Conservation (phyloP, 495 filamentous ascomycete species). For the Coniosporium apollinis region DNA sequence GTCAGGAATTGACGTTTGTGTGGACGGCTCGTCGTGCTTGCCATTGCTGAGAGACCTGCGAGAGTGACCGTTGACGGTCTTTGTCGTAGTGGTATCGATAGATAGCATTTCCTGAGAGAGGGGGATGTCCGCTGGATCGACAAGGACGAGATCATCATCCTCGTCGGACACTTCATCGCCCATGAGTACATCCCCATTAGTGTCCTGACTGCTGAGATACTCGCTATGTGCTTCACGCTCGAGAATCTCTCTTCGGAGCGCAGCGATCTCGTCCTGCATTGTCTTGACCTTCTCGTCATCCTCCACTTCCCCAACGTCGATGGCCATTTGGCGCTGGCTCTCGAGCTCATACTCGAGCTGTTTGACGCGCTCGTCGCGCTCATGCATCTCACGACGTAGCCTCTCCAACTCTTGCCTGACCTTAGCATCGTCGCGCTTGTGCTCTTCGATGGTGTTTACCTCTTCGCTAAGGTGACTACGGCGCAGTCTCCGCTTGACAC, state of each 20-base stretch:
- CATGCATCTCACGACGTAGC: slow-evolving; percentile 13
- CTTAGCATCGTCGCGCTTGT: slow-evolving; percentile 12
- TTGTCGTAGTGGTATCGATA: slow-evolving; percentile 3
- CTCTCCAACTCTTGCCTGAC: slow-evolving; percentile 7
- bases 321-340: slow-evolving; percentile 13
- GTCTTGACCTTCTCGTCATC: slow-evolving; percentile 6
- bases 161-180: slow-evolving; percentile 2
- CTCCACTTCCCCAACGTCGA: slow-evolving; percentile 13
- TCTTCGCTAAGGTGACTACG: slow-evolving; percentile 61
- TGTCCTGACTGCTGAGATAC: slow-evolving; percentile 2
- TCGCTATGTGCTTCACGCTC: slow-evolving; percentile 5
- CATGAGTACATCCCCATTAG: slow-evolving; percentile 2
- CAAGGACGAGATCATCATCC: slow-evolving; percentile 10
- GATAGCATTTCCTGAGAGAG: slow-evolving; percentile 7
- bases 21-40: background rate
- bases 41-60: background rate
- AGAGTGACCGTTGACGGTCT: background rate
- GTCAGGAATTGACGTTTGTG: slow-evolving; percentile 8
- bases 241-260: slow-evolving; percentile 2
- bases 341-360: slow-evolving; percentile 16
- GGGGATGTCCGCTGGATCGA: slow-evolving; percentile 14
- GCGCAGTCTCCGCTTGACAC: slow-evolving; percentile 53
- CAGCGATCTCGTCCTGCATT: slow-evolving; percentile 8
- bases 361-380: slow-evolving; percentile 13
- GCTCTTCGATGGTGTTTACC: slow-evolving; percentile 40